These are phyloP conservation scores for Ceratobasidium sp. DNA, from an alignment of 1,284 basidiomycete species.

Conservation along the genomic window DNA sequence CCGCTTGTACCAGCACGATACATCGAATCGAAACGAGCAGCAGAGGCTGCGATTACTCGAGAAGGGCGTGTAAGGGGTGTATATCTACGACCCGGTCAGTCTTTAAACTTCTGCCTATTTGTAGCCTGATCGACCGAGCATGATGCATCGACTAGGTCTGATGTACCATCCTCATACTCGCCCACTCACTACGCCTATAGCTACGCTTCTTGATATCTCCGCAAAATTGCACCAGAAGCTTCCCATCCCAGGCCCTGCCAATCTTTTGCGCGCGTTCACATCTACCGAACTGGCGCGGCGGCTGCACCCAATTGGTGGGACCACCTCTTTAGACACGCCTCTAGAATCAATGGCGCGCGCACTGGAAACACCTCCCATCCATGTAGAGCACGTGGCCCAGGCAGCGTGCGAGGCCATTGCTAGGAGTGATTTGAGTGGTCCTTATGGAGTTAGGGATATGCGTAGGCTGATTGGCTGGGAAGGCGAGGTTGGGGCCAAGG, in stretches of 20 bases:
- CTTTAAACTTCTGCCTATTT: slow-evolving; percentile 7
- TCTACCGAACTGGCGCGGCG: slow-evolving; percentile 49
- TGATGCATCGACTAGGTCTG: slow-evolving; percentile 65
- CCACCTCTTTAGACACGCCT: slow-evolving; percentile 48
- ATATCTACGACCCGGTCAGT: slow-evolving; percentile 85
- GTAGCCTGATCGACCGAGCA: slow-evolving; percentile 31
- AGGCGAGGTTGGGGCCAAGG: neutral
- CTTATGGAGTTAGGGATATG: slow-evolving; percentile 78
- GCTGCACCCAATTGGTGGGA: slow-evolving; percentile 45
- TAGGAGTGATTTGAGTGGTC: slow-evolving; percentile 62
- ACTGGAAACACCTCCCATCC: slow-evolving; percentile 84
- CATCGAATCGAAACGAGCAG: slow-evolving; percentile 89
- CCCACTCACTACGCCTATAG: slow-evolving; percentile 85
- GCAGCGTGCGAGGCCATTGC: slow-evolving; percentile 69
- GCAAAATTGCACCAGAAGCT: slow-evolving; percentile 63
- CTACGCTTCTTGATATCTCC: slow-evolving; percentile 83
- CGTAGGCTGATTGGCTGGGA: slow-evolving; percentile 72
- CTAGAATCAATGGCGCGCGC: slow-evolving; percentile 77
- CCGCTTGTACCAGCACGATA: slow-evolving; percentile 86
- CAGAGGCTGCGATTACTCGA: slow-evolving; percentile 72
- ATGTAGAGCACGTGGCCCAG: slow-evolving; percentile 94
- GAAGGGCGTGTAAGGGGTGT: slow-evolving; percentile 61
- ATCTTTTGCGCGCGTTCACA: slow-evolving; percentile 62
- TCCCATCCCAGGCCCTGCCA: slow-evolving; percentile 68
- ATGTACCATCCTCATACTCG: slow-evolving; percentile 96